Percentiles rank a stretch among this genome's conserved stretches.
Evolutionary conservation across 108 stramenopile genomes (phyloP).

Genomic region (Cyclotella sp.): DNA sequence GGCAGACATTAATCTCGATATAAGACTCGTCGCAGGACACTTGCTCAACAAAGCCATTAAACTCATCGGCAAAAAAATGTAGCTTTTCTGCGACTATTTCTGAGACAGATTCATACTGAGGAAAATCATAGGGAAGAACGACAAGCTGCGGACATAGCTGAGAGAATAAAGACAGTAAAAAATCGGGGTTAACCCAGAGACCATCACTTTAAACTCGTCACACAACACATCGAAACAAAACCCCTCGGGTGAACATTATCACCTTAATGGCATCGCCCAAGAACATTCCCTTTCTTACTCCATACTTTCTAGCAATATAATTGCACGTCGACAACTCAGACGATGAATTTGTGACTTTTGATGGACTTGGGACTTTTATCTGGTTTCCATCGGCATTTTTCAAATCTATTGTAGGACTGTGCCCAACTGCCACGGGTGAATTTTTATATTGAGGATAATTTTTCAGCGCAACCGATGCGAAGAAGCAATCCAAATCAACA

Average conservation of each 20-base stretch:
- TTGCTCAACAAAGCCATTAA: constrained; percentile 79
- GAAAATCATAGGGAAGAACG: constrained; percentile 91
- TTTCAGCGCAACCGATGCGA: constrained; percentile 85
- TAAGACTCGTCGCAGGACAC: constrained; percentile 96
- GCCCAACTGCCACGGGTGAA: constrained; percentile 91
- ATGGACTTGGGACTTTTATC: constrained; percentile 14
- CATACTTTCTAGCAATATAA: constrained; percentile 89
- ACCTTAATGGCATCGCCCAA: constrained; percentile 77
- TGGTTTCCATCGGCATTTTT: constrained; percentile 9
- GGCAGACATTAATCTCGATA: constrained; percentile 64
- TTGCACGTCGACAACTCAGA: constrained; percentile 95
- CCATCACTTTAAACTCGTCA: not conserved
- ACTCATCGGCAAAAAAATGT: constrained; percentile 56
- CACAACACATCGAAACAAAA: too few species aligned
- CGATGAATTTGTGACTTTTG: constrained; percentile 60
- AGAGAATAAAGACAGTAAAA: not conserved
- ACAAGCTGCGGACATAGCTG: constrained; percentile 87
- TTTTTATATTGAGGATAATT: constrained; percentile 82
- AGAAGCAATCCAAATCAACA: constrained; percentile 98
- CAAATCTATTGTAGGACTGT: constrained; percentile 54
- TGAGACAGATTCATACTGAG: constrained; percentile 87
- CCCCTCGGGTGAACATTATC: not conserved
- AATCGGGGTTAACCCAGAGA: not conserved
- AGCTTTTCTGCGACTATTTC: constrained; percentile 80
- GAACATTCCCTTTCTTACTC: constrained; percentile 94